Percentiles rank a stretch among this genome's conserved stretches.
These are phyloP conservation scores for Venturiaceae sp. DNA, from an alignment of 2,329 filamentous ascomycete genomes.

Conservation along the genomic window DNA sequence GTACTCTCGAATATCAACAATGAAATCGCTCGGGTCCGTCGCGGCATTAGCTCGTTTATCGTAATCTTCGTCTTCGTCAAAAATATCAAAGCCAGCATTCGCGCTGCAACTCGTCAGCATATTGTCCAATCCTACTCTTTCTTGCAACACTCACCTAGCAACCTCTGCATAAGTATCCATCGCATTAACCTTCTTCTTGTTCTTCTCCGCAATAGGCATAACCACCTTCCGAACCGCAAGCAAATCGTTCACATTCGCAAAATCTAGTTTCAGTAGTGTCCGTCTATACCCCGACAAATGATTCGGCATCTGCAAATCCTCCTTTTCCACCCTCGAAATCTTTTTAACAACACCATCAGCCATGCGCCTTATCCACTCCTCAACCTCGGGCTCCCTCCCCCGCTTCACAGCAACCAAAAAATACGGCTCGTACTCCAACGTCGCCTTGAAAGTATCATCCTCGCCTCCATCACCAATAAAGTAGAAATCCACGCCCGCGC, in stretches of 20 bases:
- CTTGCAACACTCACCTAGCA: slow-evolving; percentile 53
- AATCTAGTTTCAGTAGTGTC: slow-evolving; percentile 78
- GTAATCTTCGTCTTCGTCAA: slow-evolving; percentile 80
- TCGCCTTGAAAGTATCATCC: slow-evolving; percentile 86
- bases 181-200: slow-evolving; percentile 89
- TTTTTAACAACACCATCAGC: slow-evolving; percentile 76
- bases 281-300: slow-evolving; percentile 85
- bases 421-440: slow-evolving; percentile 92
- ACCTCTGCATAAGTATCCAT: slow-evolving; percentile 99
- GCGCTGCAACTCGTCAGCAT: slow-evolving; percentile 38
- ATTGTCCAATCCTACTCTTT: background rate
- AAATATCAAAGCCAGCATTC: slow-evolving; percentile 83
- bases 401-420: slow-evolving; percentile 86
- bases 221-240: slow-evolving; percentile 76
- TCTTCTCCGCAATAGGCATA: slow-evolving; percentile 87
- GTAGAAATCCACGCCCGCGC: slow-evolving; percentile 90
- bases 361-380: slow-evolving; percentile 80
- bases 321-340: slow-evolving; percentile 72
- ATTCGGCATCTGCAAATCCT: slow-evolving; percentile 91
- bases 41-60: slow-evolving; percentile 71
- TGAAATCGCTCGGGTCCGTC: slow-evolving; percentile 88
- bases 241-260: slow-evolving; percentile 79
- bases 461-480: slow-evolving; percentile 71
- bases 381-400: slow-evolving; percentile 82
- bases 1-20: slow-evolving; percentile 98